Evolutionary conservation across 2,329 filamentous ascomycete genomes (phyloP).

Genomic region (Paraphaeosphaeria minitans): DNA sequence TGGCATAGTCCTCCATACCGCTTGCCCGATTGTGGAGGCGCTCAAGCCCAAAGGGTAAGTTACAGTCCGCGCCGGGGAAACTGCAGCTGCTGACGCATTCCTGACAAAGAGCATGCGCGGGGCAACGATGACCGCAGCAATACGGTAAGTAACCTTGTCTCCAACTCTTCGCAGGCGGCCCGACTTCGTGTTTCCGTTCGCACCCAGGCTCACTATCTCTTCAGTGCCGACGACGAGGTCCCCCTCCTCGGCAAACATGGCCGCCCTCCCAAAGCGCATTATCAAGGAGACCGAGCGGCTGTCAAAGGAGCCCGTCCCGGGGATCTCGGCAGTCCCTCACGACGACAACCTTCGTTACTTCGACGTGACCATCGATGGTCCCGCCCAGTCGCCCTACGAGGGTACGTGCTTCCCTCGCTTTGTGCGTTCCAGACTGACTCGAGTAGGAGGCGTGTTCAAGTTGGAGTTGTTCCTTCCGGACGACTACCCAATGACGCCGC

Average conservation of each 20-base stretch:
- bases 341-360: constrained; percentile 98
- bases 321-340: constrained; percentile 93
- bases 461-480: constrained; percentile 97
- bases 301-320: constrained; percentile 96
- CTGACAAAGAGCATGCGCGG: not conserved
- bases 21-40: not conserved
- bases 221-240: not conserved
- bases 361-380: constrained; percentile 94
- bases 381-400: constrained; percentile 91
- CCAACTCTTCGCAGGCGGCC: not conserved
- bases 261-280: constrained; percentile 92
- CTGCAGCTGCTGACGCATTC: not conserved
- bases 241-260: constrained; percentile 30
- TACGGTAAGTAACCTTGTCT: constrained; percentile 5
- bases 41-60: not conserved
- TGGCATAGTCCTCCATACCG: not conserved
- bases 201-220: not conserved
- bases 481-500: constrained; percentile 98
- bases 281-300: constrained; percentile 98
- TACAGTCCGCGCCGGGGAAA: not conserved
- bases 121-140: not conserved
- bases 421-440: constrained; percentile 15
- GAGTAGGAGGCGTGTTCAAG: constrained; percentile 81
- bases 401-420: constrained; percentile 59
- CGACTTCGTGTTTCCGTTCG: not conserved